These are phyloP conservation scores for Saturnispora kantuleensis DNA, from an alignment of 805 yeast species.

Conservation along the genomic window DNA sequence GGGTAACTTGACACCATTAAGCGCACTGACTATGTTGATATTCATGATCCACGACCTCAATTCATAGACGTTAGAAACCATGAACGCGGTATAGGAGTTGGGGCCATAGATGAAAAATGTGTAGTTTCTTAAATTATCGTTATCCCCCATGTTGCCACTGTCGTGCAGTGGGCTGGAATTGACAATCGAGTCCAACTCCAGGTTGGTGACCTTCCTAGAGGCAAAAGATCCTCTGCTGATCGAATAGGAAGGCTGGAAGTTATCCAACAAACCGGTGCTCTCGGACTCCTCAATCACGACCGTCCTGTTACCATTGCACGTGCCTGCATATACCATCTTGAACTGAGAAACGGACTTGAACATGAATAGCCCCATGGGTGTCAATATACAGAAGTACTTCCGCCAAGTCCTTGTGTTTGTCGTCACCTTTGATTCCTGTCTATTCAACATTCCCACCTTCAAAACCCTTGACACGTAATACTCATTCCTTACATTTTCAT, in stretches of 20 bases:
- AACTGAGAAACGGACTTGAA: constrained; percentile 32
- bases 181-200: constrained; percentile 18
- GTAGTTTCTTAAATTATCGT: constrained; percentile 11
- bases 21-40: constrained; percentile 41
- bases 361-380: constrained; percentile 39
- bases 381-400: constrained; percentile 37
- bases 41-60: constrained; percentile 49
- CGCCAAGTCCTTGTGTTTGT: constrained; percentile 30
- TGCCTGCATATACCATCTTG: constrained; percentile 21
- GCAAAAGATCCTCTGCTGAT: constrained; percentile 24
- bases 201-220: constrained; percentile 18
- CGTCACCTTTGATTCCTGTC: constrained; percentile 29
- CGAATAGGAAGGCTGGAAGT: constrained; percentile 19
- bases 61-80: constrained; percentile 36
- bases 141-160: neutral
- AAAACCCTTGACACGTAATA: constrained; percentile 27
- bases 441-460: constrained; percentile 31
- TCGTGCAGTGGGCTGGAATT: constrained; percentile 8
- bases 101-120: constrained; percentile 34
- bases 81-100: constrained; percentile 31
- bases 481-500: constrained; percentile 12
- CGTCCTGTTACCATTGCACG: constrained; percentile 12
- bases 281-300: constrained; percentile 23
- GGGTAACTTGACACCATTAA: constrained; percentile 26
- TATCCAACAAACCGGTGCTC: constrained; percentile 16